Base-by-base conservation (phyloP, 2,329 filamentous ascomycete genomes). In the Aspergillus nomiae region DNA sequence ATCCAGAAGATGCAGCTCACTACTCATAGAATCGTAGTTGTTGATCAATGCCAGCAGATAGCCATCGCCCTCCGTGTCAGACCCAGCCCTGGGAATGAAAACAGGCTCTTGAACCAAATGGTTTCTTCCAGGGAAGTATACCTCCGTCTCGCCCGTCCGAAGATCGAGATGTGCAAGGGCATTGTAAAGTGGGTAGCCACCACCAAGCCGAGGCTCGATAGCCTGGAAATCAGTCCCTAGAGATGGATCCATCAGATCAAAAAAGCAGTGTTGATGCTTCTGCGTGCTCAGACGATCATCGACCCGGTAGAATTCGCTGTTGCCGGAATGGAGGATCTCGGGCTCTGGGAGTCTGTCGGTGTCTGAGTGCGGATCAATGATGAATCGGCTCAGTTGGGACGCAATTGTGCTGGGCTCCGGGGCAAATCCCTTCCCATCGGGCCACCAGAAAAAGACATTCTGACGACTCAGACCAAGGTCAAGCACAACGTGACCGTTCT, bases 261-360 rank as follows among this genome's bases (percentile, higher is more conserved):
- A 79, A 69, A 82, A 82, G 61, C 82, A 19, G 76, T 82, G 62
- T 58, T 70, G 7, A 68, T 74, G 8, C 70, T 74, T 54, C 76
- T 77, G 36, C 76, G 76, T 65, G 70, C 73, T 4, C 60, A 77
- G 80, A 1, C 82, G 78, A 65, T 84, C 82, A 64, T 84, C 82
- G 62, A 84, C 83, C 12, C 82, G 78, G 8, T 80, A 82, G 72
- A 84, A 84, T 69, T 84, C 82, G n/a, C 78, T 80, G 63, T 82
- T 83, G 14, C 73, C 60, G n/a, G 57, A 7, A 0, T 68, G 63
- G 2, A 76, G 53, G 34, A 72, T 59, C 71, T 43, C 0, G 45
- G 66, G 38, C 54, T 65, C 38, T 66, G 26, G 75, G 64, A 10
- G 70, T 26, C 5, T 62, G 26, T 28, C 26, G 26, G 3, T 5